Conservation (phyloP, 225 moss, liverwort and hornwort genomes). For the Physcomitrium patens region DNA sequence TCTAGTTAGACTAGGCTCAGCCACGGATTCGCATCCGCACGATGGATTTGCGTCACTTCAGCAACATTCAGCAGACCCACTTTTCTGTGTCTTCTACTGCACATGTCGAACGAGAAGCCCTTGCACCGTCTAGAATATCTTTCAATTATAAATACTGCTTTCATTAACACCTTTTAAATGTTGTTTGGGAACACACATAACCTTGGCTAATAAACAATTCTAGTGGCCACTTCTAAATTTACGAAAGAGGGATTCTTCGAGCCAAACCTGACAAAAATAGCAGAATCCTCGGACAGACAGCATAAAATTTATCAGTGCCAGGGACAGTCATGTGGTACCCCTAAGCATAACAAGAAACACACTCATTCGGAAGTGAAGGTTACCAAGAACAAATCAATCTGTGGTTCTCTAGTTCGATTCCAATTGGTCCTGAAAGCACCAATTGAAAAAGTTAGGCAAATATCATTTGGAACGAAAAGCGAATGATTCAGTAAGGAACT, state of each 20-base stretch:
- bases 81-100: too few relatives aligned
- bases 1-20: not conserved
- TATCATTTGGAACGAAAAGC: not conserved
- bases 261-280: not conserved
- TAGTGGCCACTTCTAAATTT: not conserved
- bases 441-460: not conserved
- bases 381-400: not conserved
- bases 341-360: not conserved
- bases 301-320: not conserved
- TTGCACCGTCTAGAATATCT: slow-evolving; percentile 1
- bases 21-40: not conserved
- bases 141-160: not conserved
- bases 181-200: not conserved
- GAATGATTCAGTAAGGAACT: not conserved
- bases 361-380: not conserved
- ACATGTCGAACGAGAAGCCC: not conserved
- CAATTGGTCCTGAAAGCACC: slow-evolving; percentile 26
- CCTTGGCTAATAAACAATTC: not conserved
- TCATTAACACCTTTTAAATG: slow-evolving; percentile 2
- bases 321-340: not conserved
- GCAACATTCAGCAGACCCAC: too few relatives aligned
- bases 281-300: not conserved
- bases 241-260: not conserved
- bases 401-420: not conserved
- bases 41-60: too few relatives aligned